A percentile compares a stretch with the other conserved stretches of the same genome.
Conservation (phyloP, 129 eudicot species). For the Flaveria brownii region DNA sequence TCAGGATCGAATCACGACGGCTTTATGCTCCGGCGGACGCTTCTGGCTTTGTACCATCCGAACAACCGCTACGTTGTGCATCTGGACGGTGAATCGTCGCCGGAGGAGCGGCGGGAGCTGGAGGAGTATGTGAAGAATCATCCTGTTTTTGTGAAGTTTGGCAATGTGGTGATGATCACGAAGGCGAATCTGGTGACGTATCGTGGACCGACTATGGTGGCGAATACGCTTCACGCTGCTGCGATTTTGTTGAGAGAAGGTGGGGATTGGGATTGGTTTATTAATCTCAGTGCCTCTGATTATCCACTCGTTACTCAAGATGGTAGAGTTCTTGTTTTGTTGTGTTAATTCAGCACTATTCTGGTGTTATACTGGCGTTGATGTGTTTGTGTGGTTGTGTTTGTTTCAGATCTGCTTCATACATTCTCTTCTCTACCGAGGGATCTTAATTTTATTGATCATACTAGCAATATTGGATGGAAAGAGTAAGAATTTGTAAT, state of each 20-base stretch:
- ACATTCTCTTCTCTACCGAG: slow-evolving; percentile 1
- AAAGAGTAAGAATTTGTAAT: slow-evolving; percentile 6
- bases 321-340: not conserved
- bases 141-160: slow-evolving; percentile 41
- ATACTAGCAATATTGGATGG: slow-evolving; percentile 11
- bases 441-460: slow-evolving; percentile 19
- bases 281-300: slow-evolving; percentile 19
- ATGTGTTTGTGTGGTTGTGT: not conserved
- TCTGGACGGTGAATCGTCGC: slow-evolving; percentile 63
- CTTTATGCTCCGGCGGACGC: slow-evolving; percentile 59
- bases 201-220: slow-evolving; percentile 89
- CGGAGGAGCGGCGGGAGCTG: slow-evolving; percentile 59
- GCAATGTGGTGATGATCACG: slow-evolving; percentile 71
- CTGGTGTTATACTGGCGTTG: not conserved
- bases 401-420: slow-evolving; percentile 19
- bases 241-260: slow-evolving; percentile 67
- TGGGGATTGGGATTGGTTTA: slow-evolving; percentile 47
- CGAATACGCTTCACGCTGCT: slow-evolving; percentile 35
- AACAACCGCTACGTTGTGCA: slow-evolving; percentile 67
- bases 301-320: slow-evolving; percentile 16
- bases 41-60: slow-evolving; percentile 26
- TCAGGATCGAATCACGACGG: slow-evolving; percentile 81
- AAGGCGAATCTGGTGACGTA: slow-evolving; percentile 86
- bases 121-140: slow-evolving; percentile 43
- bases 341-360: not conserved